Conservation (phyloP, 768 basidiomycete species). For the Sutorius australiensis region DNA sequence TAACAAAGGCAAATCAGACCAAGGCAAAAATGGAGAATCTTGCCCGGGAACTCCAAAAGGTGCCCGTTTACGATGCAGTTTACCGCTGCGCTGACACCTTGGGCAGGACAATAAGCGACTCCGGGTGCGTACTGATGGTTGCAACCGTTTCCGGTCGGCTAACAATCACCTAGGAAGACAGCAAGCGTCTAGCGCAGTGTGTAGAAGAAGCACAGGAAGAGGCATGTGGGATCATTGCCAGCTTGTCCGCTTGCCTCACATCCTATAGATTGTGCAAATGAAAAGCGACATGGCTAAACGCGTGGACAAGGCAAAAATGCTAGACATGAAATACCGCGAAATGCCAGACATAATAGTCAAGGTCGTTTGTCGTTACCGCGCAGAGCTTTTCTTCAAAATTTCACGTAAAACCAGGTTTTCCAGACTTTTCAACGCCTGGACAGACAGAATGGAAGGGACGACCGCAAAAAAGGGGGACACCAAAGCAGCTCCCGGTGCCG, state of each 20-base stretch:
- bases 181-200: conserved; percentile 71
- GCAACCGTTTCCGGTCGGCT: conserved; percentile 15
- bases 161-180: conserved; percentile 62
- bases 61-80: conserved; percentile 24
- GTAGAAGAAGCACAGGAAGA: conserved; percentile 88
- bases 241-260: conserved; percentile 2
- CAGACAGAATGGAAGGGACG: conserved; percentile 76
- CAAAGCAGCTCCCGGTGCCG: conserved; percentile 24
- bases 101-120: conserved; percentile 83
- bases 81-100: conserved; percentile 17
- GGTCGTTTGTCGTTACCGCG: conserved; percentile 83
- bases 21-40: conserved; percentile 89
- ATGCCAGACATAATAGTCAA: conserved; percentile 89
- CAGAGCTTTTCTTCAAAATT: conserved; percentile 90
- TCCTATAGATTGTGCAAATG: conserved; percentile 67
- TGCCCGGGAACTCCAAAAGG: conserved; percentile 87
- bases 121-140: conserved; percentile 50
- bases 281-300: conserved; percentile 79
- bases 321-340: conserved; percentile 79
- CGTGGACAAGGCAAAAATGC: conserved; percentile 71
- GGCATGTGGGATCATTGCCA: conserved; percentile 36
- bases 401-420: conserved; percentile 85
- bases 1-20: conserved; percentile 85
- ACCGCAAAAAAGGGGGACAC: conserved; percentile 44
- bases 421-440: conserved; percentile 83